phyloP scores from a whole-genome alignment of 352 stramenopile species.

The Phytophthora ohioensis region DNA sequence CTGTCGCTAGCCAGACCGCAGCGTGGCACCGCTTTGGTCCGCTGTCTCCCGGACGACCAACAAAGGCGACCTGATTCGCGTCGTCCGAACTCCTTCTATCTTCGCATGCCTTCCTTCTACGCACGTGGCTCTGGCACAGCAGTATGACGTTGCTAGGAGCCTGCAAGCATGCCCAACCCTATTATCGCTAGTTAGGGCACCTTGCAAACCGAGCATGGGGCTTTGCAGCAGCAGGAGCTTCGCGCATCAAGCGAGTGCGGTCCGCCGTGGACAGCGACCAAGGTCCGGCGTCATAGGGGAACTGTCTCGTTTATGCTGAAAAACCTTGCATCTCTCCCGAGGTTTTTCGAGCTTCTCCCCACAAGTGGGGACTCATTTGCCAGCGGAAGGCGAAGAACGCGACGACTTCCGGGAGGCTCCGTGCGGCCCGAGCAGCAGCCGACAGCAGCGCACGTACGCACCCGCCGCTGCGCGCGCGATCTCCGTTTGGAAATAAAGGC shows the following conservation, averaged over 20 bases:
- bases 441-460: slow-evolving; percentile 23
- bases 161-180: background rate
- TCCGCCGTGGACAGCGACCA: slow-evolving; percentile 16
- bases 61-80: slow-evolving; percentile 12
- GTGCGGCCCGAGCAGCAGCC: slow-evolving; percentile 16
- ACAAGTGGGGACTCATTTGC: slow-evolving; percentile 38
- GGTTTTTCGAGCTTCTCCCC: slow-evolving; percentile 42
- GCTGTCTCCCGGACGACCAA: slow-evolving; percentile 10
- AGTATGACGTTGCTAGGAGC: background rate
- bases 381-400: slow-evolving; percentile 35
- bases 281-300: slow-evolving; percentile 21
- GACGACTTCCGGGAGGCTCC: slow-evolving; percentile 13
- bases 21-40: slow-evolving; percentile 17
- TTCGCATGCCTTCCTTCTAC: background rate
- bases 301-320: slow-evolving; percentile 6
- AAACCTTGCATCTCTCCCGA: slow-evolving; percentile 27
- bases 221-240: slow-evolving; percentile 1
- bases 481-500: background rate
- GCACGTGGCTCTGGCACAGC: background rate
- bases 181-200: background rate
- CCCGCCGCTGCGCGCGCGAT: slow-evolving; percentile 8
- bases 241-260: slow-evolving; percentile 8
- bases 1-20: slow-evolving; percentile 6
- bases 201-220: background rate
- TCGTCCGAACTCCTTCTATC: slow-evolving; percentile 8